Conservation (phyloP, 2,329 filamentous ascomycete species). For the Colletotrichum coccodes region DNA sequence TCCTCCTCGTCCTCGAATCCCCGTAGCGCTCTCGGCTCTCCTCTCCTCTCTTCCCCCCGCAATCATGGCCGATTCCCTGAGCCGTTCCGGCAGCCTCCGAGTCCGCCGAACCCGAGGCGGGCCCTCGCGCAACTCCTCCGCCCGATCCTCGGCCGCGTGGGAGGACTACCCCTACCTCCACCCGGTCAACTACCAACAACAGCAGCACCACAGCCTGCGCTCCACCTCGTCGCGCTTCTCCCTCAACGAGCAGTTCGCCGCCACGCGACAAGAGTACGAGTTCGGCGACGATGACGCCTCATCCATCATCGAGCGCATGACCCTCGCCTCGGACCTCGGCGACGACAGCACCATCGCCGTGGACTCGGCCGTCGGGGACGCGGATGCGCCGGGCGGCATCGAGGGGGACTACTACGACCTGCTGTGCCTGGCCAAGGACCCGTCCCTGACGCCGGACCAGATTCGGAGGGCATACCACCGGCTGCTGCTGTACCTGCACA, state of each 20-base stretch:
- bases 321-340: constrained; percentile 37
- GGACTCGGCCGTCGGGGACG: not conserved
- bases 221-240: constrained; percentile 56
- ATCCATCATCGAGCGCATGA: constrained; percentile 50
- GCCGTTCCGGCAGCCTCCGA: constrained; percentile 41
- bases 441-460: constrained; percentile 43
- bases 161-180: constrained; percentile 32
- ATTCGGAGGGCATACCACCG: constrained; percentile 57
- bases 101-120: constrained; percentile 37
- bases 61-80: constrained; percentile 39
- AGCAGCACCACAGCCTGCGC: constrained; percentile 39
- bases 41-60: not conserved
- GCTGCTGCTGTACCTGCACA: constrained; percentile 55
- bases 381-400: constrained; percentile 25
- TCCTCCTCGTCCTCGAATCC: not conserved
- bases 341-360: constrained; percentile 34
- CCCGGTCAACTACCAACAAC: constrained; percentile 18
- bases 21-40: not conserved
- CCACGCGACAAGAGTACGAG: constrained; percentile 56
- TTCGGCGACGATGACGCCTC: constrained; percentile 60
- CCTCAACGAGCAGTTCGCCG: constrained; percentile 58
- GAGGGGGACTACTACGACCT: constrained; percentile 55
- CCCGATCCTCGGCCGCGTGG: constrained; percentile 37
- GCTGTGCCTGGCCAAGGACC: constrained; percentile 51
- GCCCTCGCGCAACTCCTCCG: constrained; percentile 37